A percentile compares a stretch with the other conserved stretches of the same genome.
phyloP scores from a whole-genome alignment of 2,329 filamentous ascomycete species.

The Cercospora beticola region DNA sequence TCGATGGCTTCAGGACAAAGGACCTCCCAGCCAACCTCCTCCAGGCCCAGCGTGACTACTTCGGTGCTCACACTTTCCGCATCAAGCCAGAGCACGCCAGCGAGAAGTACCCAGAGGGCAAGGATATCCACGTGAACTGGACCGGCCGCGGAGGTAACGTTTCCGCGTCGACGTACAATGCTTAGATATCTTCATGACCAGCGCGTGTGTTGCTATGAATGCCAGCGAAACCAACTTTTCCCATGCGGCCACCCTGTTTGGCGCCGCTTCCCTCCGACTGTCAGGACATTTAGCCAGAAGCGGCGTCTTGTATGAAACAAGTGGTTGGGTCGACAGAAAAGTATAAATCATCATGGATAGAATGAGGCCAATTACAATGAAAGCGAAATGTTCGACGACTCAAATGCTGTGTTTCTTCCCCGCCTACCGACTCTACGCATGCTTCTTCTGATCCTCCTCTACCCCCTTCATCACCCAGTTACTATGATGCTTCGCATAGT shows the following conservation, averaged over 20 bases:
- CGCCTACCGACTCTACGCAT: constrained; percentile 25
- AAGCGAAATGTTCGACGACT: not conserved
- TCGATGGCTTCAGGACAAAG: constrained; percentile 97
- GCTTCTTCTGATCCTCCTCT: constrained; percentile 42
- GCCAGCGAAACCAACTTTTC: not conserved
- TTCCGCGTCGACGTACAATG: constrained; percentile 95
- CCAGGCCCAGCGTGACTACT: constrained; percentile 99
- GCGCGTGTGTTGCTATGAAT: constrained; percentile 13
- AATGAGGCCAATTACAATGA: constrained; percentile 16
- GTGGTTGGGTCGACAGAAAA: constrained; percentile 7
- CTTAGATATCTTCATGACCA: constrained; percentile 56
- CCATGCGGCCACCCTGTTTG: constrained; percentile 11
- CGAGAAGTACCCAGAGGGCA: constrained; percentile 71
- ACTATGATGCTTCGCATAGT: constrained; percentile 40
- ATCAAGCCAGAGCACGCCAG: constrained; percentile 54
- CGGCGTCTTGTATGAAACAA: constrained; percentile 15
- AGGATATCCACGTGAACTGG: constrained; percentile 99
- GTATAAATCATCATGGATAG: constrained; percentile 16
- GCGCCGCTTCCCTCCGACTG: constrained; percentile 14
- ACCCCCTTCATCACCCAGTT: constrained; percentile 40
- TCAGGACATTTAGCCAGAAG: constrained; percentile 14
- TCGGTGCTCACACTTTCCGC: constrained; percentile 65
- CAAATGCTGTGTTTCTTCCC: not conserved
- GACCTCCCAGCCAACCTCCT: constrained; percentile 96
- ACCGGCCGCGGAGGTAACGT: constrained; percentile 96